These are phyloP conservation scores for Rhipidocladum racemiflorum DNA, from an alignment of 176 grass and related monocot genomes.

Conservation along the genomic window DNA sequence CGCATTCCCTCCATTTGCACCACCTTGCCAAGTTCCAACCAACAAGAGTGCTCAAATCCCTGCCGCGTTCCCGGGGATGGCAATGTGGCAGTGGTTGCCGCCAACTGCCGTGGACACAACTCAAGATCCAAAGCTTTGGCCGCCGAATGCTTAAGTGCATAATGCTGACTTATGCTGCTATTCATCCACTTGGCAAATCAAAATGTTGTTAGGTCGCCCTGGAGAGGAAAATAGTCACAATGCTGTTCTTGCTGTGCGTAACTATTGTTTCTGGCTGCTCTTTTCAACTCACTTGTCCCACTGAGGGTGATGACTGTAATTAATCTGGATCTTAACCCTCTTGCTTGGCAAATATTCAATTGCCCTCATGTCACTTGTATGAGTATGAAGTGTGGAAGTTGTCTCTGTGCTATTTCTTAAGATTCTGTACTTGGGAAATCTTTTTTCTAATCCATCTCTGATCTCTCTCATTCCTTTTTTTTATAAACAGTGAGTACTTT, in stretches of 20 bases:
- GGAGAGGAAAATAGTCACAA: not conserved
- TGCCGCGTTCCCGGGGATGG: conserved; percentile 50
- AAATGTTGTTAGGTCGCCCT: conserved; percentile 15
- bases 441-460: too few species aligned
- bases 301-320: conserved; percentile 51
- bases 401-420: not conserved
- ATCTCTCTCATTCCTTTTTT: too few species aligned
- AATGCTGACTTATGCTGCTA: not conserved
- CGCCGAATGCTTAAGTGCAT: conserved; percentile 63
- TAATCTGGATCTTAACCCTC: conserved; percentile 45
- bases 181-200: conserved; percentile 30
- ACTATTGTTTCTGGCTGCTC: conserved; percentile 1
- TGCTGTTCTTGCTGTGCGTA: not conserved
- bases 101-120: conserved; percentile 62
- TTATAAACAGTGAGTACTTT: too few species aligned
- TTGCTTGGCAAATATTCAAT: conserved; percentile 25
- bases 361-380: not conserved
- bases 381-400: not conserved
- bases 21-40: conserved; percentile 26
- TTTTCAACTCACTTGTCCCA: conserved; percentile 1
- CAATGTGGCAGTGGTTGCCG: conserved; percentile 90
- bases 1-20: conserved; percentile 39
- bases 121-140: conserved; percentile 86
- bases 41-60: conserved; percentile 46
- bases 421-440: too few species aligned